These are phyloP conservation scores for Naganishia albida DNA, from an alignment of 1,284 basidiomycete species.

Conservation along the genomic window DNA sequence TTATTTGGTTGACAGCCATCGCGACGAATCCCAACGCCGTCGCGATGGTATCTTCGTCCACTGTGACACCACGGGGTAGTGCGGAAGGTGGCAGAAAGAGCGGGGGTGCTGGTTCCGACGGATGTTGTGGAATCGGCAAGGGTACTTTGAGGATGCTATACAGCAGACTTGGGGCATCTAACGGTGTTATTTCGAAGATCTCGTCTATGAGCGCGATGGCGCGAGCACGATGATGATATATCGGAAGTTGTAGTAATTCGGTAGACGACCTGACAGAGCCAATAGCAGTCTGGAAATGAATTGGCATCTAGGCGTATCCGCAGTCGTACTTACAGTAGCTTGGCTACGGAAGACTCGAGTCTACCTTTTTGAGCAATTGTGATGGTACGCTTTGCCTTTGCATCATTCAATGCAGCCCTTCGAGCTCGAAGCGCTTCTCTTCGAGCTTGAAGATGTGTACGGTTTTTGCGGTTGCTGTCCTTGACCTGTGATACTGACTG, in stretches of 20 bases:
- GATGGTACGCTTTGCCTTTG: not conserved
- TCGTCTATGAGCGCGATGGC: conserved; percentile 58
- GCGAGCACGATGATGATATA: conserved; percentile 26
- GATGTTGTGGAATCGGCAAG: conserved; percentile 74
- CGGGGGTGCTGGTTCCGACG: conserved; percentile 82
- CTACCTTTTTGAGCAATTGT: not conserved
- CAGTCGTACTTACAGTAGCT: not conserved
- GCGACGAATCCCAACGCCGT: conserved; percentile 85
- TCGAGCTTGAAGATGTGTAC: not conserved
- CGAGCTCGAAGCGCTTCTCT: conserved; percentile 4
- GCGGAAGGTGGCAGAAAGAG: conserved; percentile 65
- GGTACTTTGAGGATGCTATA: conserved; percentile 81
- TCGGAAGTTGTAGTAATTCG: conserved; percentile 6
- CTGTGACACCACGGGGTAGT: conserved; percentile 52
- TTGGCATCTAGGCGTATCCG: not conserved
- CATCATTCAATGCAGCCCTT: not conserved
- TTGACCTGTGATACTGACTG: not conserved
- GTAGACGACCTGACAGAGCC: not conserved
- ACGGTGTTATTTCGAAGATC: conserved; percentile 85
- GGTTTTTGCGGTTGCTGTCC: not conserved
- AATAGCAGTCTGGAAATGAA: too few relatives aligned
- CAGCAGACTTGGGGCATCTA: conserved; percentile 74
- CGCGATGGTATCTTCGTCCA: conserved; percentile 80
- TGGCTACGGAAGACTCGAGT: not conserved
- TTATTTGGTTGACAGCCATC: conserved; percentile 75